These are phyloP conservation scores for Lepiota subincarnata DNA, from an alignment of 768 basidiomycete genomes.

Conservation along the genomic window DNA sequence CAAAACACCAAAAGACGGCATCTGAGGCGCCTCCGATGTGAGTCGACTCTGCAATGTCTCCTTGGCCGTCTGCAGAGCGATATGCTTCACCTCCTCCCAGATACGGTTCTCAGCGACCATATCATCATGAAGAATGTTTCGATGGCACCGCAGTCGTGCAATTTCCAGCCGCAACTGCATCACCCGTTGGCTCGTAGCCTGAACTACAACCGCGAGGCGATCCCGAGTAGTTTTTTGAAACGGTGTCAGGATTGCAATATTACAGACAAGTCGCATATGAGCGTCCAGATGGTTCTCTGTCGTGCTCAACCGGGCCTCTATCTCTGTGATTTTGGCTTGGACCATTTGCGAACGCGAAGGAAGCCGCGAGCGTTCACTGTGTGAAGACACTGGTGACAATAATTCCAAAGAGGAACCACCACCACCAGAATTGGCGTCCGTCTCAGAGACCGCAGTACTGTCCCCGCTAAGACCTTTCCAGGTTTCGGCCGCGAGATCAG, in stretches of 20 bases:
- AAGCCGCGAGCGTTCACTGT: slow-evolving; percentile 27
- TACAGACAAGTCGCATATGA: slow-evolving; percentile 71
- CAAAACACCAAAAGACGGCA: slow-evolving; percentile 28
- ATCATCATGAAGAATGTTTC: slow-evolving; percentile 70
- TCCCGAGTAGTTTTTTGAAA: slow-evolving; percentile 85
- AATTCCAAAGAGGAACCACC: neutral
- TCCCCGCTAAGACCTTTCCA: slow-evolving; percentile 6
- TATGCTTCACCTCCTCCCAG: slow-evolving; percentile 60
- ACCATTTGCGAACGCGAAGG: slow-evolving; percentile 56
- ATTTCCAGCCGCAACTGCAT: slow-evolving; percentile 68
- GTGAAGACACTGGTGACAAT: slow-evolving; percentile 18
- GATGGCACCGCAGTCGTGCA: slow-evolving; percentile 69
- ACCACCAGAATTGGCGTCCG: neutral
- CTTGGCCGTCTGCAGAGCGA: slow-evolving; percentile 73
- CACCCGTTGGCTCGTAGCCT: slow-evolving; percentile 60
- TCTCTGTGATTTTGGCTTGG: slow-evolving; percentile 55
- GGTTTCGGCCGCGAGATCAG: slow-evolving; percentile 62
- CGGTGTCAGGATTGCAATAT: slow-evolving; percentile 81
- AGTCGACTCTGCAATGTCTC: slow-evolving; percentile 52
- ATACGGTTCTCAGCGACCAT: slow-evolving; percentile 66
- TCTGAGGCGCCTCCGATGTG: slow-evolving; percentile 30
- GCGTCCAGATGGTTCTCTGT: slow-evolving; percentile 58
- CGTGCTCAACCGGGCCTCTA: slow-evolving; percentile 55
- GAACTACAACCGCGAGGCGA: slow-evolving; percentile 58
- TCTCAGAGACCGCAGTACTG: neutral